Base-by-base conservation (phyloP, 78 protist species). In the Reticulomyxa filosa region DNA sequence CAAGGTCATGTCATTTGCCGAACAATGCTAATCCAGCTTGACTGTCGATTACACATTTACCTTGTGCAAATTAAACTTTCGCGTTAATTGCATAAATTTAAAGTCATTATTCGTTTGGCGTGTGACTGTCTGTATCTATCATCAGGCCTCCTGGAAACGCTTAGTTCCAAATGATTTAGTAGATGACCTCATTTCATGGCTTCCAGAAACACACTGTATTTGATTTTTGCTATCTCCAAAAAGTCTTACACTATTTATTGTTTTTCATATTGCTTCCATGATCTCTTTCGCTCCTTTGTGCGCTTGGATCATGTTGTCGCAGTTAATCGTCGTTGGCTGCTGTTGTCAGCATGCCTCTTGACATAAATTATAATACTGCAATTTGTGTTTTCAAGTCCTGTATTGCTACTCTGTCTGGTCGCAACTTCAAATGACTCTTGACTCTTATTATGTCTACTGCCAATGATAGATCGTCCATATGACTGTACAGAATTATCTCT, bases 361-460 rank as follows among this genome's bases (percentile, higher is more conserved):
- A 67, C 74, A 88, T 86, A 65, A 88, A 85, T 73, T 88, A 91
- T 33, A 88, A 79, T 57, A 85, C 79, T 3, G 94, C 94, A 90
- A 88, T 88, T 66, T 84, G 89, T 4, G 84, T 83, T 32, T 83
- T 77, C 50, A 86, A 85, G 63, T 83, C 83, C 62, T 88, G 91
- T 85, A 83, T 77, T 50, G 88, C 87, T 48, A 88, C 94, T 26
- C 94, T 80, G 62, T 88, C 94, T 27, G 94, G 94, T 29, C 79
- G 65, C 32, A 85, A 81, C 71, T 78, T 62, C 35, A 88, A 77
- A 73, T 83, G 85, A 7, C 82, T 57, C 46, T 69, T 48, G 36
- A 89, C 92, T 65, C 88, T 79, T 27, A 29, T 69, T 1, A 72
- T 37, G 25, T 70, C 68, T 2, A 17, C 48, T 13, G 39, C 37